Conservation (phyloP, 768 basidiomycete genomes). For the Coprinopsis strossmayeri region DNA sequence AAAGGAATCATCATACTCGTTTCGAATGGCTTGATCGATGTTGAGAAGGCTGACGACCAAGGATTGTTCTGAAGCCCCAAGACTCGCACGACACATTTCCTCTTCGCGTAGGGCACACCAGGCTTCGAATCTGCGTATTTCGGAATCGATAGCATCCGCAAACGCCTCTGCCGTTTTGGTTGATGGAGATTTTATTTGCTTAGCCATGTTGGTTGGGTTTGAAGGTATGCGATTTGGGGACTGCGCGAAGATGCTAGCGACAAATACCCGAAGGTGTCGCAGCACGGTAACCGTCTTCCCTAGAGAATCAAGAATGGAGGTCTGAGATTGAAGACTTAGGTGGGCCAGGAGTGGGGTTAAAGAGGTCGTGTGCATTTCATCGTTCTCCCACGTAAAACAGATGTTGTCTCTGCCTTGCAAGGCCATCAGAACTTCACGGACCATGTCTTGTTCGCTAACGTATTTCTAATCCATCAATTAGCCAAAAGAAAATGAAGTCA, state of each 20-base stretch:
- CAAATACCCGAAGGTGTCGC: conserved; percentile 58
- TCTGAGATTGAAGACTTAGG: conserved; percentile 57
- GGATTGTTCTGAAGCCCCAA: conserved; percentile 34
- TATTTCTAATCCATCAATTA: conserved; percentile 39
- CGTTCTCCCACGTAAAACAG: conserved; percentile 36
- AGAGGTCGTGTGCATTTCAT: conserved; percentile 33
- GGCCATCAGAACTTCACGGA: conserved; percentile 70
- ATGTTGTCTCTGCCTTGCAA: conserved; percentile 68
- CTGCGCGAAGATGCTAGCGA: conserved; percentile 39
- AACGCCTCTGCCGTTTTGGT: conserved; percentile 69
- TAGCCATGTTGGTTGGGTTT: conserved; percentile 7
- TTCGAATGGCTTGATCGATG: conserved; percentile 52
- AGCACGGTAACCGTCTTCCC: conserved; percentile 53
- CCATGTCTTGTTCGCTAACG: conserved; percentile 69
- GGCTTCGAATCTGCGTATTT: conserved; percentile 49
- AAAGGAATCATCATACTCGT: conserved; percentile 54
- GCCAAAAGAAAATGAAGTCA: not conserved
- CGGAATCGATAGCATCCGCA: conserved; percentile 62
- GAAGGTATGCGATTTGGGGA: conserved; percentile 12
- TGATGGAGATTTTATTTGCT: conserved; percentile 10
- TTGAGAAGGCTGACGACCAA: conserved; percentile 61
- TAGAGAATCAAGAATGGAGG: conserved; percentile 56
- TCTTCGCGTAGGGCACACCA: conserved; percentile 74
- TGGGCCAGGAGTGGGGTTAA: conserved; percentile 58
- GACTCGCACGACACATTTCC: conserved; percentile 52